Conservation (phyloP, 2,329 filamentous ascomycete species). For the Paecilomyces fulvus region DNA sequence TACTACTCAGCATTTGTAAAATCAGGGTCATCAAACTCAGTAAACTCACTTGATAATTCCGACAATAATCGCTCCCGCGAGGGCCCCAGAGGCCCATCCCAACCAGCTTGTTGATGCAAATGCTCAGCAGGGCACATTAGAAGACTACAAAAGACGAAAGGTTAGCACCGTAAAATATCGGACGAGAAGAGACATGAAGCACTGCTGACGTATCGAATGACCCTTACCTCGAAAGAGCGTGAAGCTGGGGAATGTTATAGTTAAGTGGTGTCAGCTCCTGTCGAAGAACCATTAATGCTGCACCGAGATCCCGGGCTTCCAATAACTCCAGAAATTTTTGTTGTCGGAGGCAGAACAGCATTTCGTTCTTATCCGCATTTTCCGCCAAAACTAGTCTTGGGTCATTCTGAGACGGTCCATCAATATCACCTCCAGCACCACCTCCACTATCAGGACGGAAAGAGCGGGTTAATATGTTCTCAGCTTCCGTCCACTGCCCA, state of each 20-base stretch:
- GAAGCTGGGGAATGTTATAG: slow-evolving; percentile 66
- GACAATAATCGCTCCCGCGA: slow-evolving; percentile 70
- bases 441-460: slow-evolving; percentile 36
- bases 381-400: slow-evolving; percentile 65
- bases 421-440: slow-evolving; percentile 29
- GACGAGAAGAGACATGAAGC: background rate
- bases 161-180: background rate
- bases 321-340: slow-evolving; percentile 93
- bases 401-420: slow-evolving; percentile 17
- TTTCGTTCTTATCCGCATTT: slow-evolving; percentile 64
- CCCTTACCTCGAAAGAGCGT: slow-evolving; percentile 65
- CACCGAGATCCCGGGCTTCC: slow-evolving; percentile 63
- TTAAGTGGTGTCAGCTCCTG: slow-evolving; percentile 80
- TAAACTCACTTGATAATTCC: slow-evolving; percentile 66
- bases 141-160: slow-evolving; percentile 44
- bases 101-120: slow-evolving; percentile 65
- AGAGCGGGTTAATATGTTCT: slow-evolving; percentile 60
- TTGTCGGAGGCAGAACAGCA: slow-evolving; percentile 82
- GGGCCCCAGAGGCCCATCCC: slow-evolving; percentile 71
- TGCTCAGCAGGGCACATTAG: slow-evolving; percentile 84
- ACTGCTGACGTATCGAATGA: background rate
- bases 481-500: slow-evolving; percentile 79
- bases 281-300: slow-evolving; percentile 74
- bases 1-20: background rate
- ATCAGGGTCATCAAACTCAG: slow-evolving; percentile 9